Percentiles rank a stretch among this genome's conserved stretches.
Conservation (phyloP, 2,329 filamentous ascomycete species). For the Aspergillus novoparasiticus region DNA sequence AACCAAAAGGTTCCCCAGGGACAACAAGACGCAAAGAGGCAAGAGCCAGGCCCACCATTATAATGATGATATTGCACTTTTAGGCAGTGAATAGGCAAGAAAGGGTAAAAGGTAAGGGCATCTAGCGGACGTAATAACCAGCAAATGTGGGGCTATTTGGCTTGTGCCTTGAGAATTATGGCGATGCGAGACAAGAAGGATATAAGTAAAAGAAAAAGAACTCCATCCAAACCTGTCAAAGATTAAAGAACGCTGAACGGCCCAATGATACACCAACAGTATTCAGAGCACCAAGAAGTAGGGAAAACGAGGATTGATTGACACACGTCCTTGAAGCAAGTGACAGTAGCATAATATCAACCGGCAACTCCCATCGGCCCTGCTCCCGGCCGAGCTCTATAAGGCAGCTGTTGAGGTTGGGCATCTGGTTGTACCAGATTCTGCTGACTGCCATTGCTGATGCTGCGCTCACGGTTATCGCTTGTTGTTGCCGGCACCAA, state of each 20-base stretch:
- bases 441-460: conserved; percentile 38
- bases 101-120: conserved; percentile 10
- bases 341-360: conserved; percentile 22
- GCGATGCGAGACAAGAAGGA: conserved; percentile 12
- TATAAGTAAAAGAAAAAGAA: conserved; percentile 23
- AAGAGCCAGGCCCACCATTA: neutral
- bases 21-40: neutral
- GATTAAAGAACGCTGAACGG: conserved; percentile 33
- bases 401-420: conserved; percentile 37
- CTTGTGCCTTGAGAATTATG: conserved; percentile 26
- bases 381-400: conserved; percentile 39
- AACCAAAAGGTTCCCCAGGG: conserved; percentile 1
- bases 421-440: conserved; percentile 29
- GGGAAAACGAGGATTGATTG: conserved; percentile 9
- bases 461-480: conserved; percentile 38
- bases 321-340: conserved; percentile 16
- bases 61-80: conserved; percentile 1
- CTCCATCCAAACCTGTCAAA: conserved; percentile 33
- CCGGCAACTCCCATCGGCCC: conserved; percentile 45
- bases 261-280: conserved; percentile 23
- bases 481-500: conserved; percentile 27
- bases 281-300: conserved; percentile 17
- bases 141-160: conserved; percentile 14
- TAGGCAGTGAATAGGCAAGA: conserved; percentile 1
- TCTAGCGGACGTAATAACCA: conserved; percentile 19